Conservation (phyloP, 2,329 filamentous ascomycete genomes). For the Scleromitrula shiraiana region DNA sequence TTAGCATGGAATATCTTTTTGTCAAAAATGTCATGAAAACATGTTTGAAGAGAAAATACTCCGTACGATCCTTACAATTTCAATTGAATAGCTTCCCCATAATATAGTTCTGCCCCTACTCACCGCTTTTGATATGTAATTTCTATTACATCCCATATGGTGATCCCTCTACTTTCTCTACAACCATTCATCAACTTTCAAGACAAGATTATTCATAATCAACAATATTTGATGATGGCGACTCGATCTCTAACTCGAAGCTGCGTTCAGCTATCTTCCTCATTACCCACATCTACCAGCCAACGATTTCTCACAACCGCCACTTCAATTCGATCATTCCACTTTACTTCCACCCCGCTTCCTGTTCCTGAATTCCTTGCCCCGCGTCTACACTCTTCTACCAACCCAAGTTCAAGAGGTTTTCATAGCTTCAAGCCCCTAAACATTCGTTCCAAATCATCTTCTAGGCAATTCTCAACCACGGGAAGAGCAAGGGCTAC, state of each 20-base stretch:
- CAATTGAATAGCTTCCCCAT: no score
- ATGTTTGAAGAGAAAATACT: no score
- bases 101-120: background rate
- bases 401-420: no score
- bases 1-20: no score
- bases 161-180: no score
- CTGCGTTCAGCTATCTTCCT: constrained; percentile 17
- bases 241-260: constrained; percentile 17
- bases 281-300: constrained; percentile 17
- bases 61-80: no score
- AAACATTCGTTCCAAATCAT: background rate
- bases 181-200: background rate
- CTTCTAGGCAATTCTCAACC: constrained; percentile 15
- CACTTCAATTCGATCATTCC: constrained; percentile 23
- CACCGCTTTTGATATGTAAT: background rate
- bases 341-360: constrained; percentile 16
- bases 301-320: constrained; percentile 22
- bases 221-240: constrained; percentile 17
- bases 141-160: no score
- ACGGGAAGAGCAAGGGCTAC: constrained; percentile 2
- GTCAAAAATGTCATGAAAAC: no score
- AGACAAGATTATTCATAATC: background rate
- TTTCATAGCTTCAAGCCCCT: background rate
- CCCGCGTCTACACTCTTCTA: constrained; percentile 13
- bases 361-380: constrained; percentile 26